Conservation (phyloP, 1,139 yeast genomes). For the Yamadazyma spencermartinsiae region DNA sequence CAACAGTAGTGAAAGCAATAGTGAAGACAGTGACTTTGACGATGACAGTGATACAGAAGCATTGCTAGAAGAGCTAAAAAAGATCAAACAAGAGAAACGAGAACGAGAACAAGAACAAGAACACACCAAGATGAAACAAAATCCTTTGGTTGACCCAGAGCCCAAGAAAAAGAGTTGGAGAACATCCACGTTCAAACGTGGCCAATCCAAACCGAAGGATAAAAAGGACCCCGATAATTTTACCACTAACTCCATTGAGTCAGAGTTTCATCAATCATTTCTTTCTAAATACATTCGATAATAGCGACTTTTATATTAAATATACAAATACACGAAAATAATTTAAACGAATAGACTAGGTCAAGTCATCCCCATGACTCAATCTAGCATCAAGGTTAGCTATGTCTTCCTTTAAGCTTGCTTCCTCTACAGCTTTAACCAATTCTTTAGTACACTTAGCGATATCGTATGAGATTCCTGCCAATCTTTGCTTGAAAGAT, state of each 20-base stretch:
- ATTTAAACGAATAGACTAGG: constrained; percentile 15
- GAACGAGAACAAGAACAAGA: constrained; percentile 21
- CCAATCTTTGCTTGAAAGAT: constrained; percentile 86
- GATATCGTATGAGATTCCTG: constrained; percentile 94
- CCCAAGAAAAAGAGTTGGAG: constrained; percentile 51
- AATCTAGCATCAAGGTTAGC: constrained; percentile 50
- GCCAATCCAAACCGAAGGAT: constrained; percentile 34
- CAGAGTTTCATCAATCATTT: constrained; percentile 72
- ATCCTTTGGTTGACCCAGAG: constrained; percentile 35
- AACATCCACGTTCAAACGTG: constrained; percentile 47
- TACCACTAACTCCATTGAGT: constrained; percentile 65
- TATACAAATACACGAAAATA: constrained; percentile 3
- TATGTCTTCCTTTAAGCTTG: constrained; percentile 80
- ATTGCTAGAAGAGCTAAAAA: constrained; percentile 48
- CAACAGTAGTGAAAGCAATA: constrained; percentile 21
- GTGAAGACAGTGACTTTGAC: constrained; percentile 11
- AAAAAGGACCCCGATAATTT: constrained; percentile 27
- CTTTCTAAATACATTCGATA: constrained; percentile 62
- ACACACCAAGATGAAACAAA: constrained; percentile 24
- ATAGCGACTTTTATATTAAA: constrained; percentile 2
- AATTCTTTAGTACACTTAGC: constrained; percentile 95
- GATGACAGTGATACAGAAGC: constrained; percentile 12
- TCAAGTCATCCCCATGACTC: constrained; percentile 38
- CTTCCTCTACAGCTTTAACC: constrained; percentile 94
- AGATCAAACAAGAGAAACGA: constrained; percentile 43